These are phyloP conservation scores for Cymbopogon flexuosus DNA, from an alignment of 202 grass and related monocot species.

Conservation along the genomic window DNA sequence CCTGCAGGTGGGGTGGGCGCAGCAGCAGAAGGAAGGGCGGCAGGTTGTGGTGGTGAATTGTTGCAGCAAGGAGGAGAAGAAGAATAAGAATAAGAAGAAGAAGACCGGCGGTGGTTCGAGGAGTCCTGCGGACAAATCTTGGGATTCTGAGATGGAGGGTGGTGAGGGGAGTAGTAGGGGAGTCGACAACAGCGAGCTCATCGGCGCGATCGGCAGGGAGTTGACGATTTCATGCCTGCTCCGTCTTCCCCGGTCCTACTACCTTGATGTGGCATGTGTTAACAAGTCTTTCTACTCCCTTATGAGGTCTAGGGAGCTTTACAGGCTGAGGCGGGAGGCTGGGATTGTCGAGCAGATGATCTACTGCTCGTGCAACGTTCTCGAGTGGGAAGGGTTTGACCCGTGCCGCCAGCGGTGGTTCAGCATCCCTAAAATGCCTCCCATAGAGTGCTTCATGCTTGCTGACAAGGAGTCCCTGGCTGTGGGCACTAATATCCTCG, in stretches of 20 bases:
- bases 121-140: neutral
- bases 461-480: conserved; percentile 52
- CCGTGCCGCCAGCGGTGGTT: conserved; percentile 35
- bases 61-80: neutral
- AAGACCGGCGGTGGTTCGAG: neutral
- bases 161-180: neutral
- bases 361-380: conserved; percentile 51
- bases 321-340: conserved; percentile 34
- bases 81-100: conserved; percentile 27
- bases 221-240: conserved; percentile 44
- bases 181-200: conserved; percentile 33
- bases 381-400: conserved; percentile 51
- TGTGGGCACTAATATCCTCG: conserved; percentile 48
- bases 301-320: conserved; percentile 36
- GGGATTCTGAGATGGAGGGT: conserved; percentile 2
- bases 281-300: conserved; percentile 37
- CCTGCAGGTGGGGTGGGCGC: neutral
- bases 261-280: conserved; percentile 25
- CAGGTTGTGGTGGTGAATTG: neutral
- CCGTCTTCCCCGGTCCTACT: conserved; percentile 33
- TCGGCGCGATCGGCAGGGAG: conserved; percentile 35
- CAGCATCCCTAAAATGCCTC: conserved; percentile 37
- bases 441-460: conserved; percentile 42
- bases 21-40: neutral
- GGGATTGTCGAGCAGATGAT: conserved; percentile 41